Conservation (phyloP, 1,284 basidiomycete species). For the Irpex sp. region DNA sequence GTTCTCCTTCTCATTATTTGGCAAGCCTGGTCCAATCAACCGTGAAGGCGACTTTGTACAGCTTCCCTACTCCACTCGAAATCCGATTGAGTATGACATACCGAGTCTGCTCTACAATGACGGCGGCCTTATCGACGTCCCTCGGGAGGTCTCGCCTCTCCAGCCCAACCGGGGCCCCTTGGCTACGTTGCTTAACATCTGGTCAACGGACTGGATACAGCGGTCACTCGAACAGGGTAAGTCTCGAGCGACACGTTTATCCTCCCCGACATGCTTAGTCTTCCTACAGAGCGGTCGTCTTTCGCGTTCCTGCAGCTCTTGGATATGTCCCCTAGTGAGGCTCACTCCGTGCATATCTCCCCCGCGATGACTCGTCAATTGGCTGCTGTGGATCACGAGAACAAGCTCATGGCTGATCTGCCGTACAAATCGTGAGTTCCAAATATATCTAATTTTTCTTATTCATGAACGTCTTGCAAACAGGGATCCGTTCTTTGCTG, state of each 20-base stretch:
- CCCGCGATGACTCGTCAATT: slow-evolving; percentile 56
- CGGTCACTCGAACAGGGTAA: slow-evolving; percentile 65
- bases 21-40: slow-evolving; percentile 75
- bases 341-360: slow-evolving; percentile 55
- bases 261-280: background rate
- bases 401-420: slow-evolving; percentile 33
- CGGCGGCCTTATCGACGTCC: slow-evolving; percentile 72
- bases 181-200: slow-evolving; percentile 84
- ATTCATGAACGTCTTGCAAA: slow-evolving; percentile 11
- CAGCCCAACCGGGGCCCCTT: slow-evolving; percentile 63
- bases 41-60: slow-evolving; percentile 86
- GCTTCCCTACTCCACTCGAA: slow-evolving; percentile 83
- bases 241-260: slow-evolving; percentile 17
- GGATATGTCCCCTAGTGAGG: slow-evolving; percentile 59
- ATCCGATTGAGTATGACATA: slow-evolving; percentile 78
- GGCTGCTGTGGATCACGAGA: slow-evolving; percentile 44
- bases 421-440: slow-evolving; percentile 45
- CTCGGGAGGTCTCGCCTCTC: slow-evolving; percentile 52
- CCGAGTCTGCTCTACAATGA: slow-evolving; percentile 81
- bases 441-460: slow-evolving; percentile 13
- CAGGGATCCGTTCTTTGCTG: slow-evolving; percentile 62
- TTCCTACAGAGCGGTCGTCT: slow-evolving; percentile 28
- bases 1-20: slow-evolving; percentile 85
- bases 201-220: slow-evolving; percentile 82
- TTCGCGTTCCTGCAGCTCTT: slow-evolving; percentile 82